These are phyloP conservation scores for Rhodotorula toruloides DNA, from an alignment of 768 basidiomycete species.

Conservation along the genomic window DNA sequence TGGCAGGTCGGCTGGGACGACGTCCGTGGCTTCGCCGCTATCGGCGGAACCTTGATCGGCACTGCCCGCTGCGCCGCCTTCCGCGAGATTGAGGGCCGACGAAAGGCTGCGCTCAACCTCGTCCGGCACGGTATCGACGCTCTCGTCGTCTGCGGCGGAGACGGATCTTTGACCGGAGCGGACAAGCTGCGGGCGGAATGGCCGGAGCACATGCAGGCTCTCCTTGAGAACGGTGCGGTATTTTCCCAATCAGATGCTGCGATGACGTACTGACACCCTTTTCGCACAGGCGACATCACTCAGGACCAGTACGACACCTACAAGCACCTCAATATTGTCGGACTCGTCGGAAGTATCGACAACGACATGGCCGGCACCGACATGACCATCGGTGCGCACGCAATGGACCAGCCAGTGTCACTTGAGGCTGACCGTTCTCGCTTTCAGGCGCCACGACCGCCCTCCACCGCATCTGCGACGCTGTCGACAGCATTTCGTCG, in stretches of 20 bases:
- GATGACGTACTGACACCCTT: too few species aligned
- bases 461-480: conserved; percentile 91
- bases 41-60: conserved; percentile 89
- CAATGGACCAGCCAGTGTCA: neutral
- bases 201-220: conserved; percentile 71
- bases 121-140: conserved; percentile 97
- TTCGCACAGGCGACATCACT: conserved; percentile 61
- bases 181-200: conserved; percentile 91
- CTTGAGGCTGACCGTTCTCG: neutral
- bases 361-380: conserved; percentile 99
- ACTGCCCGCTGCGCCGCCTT: conserved; percentile 81
- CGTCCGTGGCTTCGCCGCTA: conserved; percentile 86
- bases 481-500: conserved; percentile 96
- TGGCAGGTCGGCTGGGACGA: conserved; percentile 87
- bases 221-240: conserved; percentile 60
- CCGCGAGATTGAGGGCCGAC: conserved; percentile 78
- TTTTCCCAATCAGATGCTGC: too few species aligned
- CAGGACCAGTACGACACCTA: conserved; percentile 65
- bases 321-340: conserved; percentile 86
- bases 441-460: conserved; percentile 67
- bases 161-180: conserved; percentile 92
- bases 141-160: conserved; percentile 93
- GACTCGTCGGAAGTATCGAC: conserved; percentile 98
- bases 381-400: conserved; percentile 70
- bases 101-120: conserved; percentile 81